These are phyloP conservation scores for Diplocarpon mali DNA, from an alignment of 2,329 filamentous ascomycete species.

Conservation along the genomic window DNA sequence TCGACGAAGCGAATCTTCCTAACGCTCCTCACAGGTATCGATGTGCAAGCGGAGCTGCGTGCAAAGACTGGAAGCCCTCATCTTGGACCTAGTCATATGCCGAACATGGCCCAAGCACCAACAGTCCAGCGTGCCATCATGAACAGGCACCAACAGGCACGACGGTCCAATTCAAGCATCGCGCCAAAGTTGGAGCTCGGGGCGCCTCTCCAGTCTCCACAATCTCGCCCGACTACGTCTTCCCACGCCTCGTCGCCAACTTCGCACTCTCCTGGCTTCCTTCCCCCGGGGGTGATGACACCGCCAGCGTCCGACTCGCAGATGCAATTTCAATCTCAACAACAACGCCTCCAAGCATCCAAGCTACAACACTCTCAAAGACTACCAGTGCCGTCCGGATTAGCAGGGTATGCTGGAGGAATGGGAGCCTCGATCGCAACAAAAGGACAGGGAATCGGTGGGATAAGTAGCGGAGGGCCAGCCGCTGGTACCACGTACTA, in stretches of 20 bases:
- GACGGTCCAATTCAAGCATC: conserved; percentile 62
- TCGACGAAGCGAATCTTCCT: background rate
- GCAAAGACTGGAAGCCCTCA: conserved; percentile 85
- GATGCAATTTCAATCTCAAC: conserved; percentile 37
- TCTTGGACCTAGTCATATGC: conserved; percentile 57
- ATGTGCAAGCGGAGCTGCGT: conserved; percentile 90
- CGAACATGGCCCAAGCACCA: conserved; percentile 58
- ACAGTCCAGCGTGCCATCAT: conserved; percentile 72
- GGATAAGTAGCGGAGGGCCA: conserved; percentile 30
- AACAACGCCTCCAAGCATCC: conserved; percentile 25
- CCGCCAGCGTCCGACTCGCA: conserved; percentile 47
- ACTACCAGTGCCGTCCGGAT: conserved; percentile 18
- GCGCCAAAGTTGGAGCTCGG: conserved; percentile 61
- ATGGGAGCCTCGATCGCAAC: conserved; percentile 19
- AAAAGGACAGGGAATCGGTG: conserved; percentile 25
- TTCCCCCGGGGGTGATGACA: conserved; percentile 48
- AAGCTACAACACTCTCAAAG: conserved; percentile 21
- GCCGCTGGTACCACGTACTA: conserved; percentile 51
- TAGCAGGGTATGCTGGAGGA: conserved; percentile 20
- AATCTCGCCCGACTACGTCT: conserved; percentile 70
- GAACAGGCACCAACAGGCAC: conserved; percentile 61
- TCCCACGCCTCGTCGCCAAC: conserved; percentile 65
- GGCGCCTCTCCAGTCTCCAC: conserved; percentile 42
- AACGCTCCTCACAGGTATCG: conserved; percentile 56
- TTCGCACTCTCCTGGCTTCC: conserved; percentile 49